Evolutionary conservation across 1,139 yeast species (phyloP).

Genomic region (Kodamaea sp.): DNA sequence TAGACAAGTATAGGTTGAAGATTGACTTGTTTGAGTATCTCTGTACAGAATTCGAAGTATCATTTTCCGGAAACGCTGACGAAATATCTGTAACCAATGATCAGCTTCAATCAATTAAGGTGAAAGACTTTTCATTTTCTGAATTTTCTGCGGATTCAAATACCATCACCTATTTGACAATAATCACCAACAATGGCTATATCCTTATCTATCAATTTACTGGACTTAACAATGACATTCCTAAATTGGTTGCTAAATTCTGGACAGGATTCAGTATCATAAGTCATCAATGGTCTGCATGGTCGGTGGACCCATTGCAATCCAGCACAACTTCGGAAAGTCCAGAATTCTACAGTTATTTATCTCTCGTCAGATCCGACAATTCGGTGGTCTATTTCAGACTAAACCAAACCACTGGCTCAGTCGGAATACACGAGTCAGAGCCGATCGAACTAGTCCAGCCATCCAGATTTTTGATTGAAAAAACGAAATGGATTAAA

Average conservation of each 20-base stretch:
- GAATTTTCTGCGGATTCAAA: conserved; percentile 14
- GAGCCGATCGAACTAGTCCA: conserved; percentile 2
- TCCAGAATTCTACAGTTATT: conserved; percentile 9
- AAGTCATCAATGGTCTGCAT: conserved; percentile 26
- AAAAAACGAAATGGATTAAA: conserved; percentile 8
- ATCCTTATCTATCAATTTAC: conserved; percentile 23
- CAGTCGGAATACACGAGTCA: conserved; percentile 1
- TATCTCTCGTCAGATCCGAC: conserved; percentile 18
- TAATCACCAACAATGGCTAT: conserved; percentile 19
- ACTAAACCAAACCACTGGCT: conserved; percentile 7
- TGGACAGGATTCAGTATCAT: conserved; percentile 14
- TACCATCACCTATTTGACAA: conserved; percentile 14
- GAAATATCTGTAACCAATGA: conserved; percentile 11
- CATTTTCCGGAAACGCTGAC: conserved; percentile 12
- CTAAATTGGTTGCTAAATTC: conserved; percentile 9
- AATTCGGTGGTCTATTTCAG: conserved; percentile 20
- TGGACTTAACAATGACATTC: conserved; percentile 10
- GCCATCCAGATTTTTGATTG: conserved; percentile 7
- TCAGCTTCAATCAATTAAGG: conserved; percentile 25
- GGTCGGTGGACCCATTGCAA: too few relatives aligned
- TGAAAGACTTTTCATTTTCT: conserved; percentile 33
- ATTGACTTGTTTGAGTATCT: conserved; percentile 31
- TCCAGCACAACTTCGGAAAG: conserved; percentile 4
- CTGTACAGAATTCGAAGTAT: conserved; percentile 21
- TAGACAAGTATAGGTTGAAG: conserved; percentile 26